Conservation (phyloP, 2,329 filamentous ascomycete species). For the Cladosporium sp. region DNA sequence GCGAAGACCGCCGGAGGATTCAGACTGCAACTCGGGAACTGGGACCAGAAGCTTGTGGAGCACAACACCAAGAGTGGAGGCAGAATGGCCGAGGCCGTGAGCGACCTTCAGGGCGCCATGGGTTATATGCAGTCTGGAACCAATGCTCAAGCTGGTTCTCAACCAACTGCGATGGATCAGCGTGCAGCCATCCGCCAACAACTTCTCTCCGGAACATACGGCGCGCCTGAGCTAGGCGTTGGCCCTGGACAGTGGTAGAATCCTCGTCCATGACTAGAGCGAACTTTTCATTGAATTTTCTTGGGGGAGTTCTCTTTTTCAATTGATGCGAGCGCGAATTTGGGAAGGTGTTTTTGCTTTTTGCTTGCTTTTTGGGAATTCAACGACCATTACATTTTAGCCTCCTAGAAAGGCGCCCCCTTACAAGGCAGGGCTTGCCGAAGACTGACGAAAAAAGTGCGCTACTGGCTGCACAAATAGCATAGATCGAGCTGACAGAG, state of each 20-base stretch:
- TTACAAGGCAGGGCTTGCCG: not conserved
- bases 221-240: constrained; percentile 53
- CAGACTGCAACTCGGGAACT: constrained; percentile 79
- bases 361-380: not conserved
- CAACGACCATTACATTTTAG: not conserved
- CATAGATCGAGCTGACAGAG: constrained; percentile 12
- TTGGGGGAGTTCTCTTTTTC: not conserved
- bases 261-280: not conserved
- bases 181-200: constrained; percentile 48
- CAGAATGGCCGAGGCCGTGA: constrained; percentile 72
- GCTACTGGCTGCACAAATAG: not conserved
- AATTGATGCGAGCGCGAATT: not conserved
- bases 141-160: constrained; percentile 19
- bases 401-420: not conserved
- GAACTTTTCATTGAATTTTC: not conserved
- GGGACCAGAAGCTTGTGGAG: constrained; percentile 81
- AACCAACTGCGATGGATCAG: constrained; percentile 26
- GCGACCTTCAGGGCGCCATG: constrained; percentile 67
- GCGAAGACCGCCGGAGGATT: constrained; percentile 89
- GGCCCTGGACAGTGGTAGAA: constrained; percentile 40
- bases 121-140: constrained; percentile 66
- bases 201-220: constrained; percentile 35
- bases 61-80: constrained; percentile 86
- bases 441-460: constrained; percentile 8
- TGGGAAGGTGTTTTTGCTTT: not conserved